Evolutionary conservation across 2,329 filamentous ascomycete species (phyloP).

Genomic region (Kalmusia sp.): DNA sequence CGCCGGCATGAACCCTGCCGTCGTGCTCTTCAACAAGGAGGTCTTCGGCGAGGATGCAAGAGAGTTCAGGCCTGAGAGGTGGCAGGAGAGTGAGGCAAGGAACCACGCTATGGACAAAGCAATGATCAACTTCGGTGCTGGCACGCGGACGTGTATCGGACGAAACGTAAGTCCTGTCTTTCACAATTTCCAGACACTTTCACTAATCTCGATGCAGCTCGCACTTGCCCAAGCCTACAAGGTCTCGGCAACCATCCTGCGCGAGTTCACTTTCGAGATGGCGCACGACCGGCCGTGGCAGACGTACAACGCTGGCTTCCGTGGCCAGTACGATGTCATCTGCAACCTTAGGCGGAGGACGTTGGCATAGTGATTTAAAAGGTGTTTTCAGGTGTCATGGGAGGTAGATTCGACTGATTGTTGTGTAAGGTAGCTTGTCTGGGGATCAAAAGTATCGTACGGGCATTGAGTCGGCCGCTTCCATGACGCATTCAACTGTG

Average conservation of each 20-base stretch:
- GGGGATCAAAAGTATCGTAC: no score
- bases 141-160: conserved; percentile 42
- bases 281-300: conserved; percentile 27
- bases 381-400: no score
- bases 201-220: not conserved
- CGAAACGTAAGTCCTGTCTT: conserved; percentile 18
- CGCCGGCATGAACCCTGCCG: conserved; percentile 54
- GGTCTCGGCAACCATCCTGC: conserved; percentile 24
- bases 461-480: no score
- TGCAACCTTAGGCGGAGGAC: not conserved
- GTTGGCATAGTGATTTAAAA: not conserved
- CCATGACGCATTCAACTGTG: no score
- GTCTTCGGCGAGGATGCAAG: conserved; percentile 51
- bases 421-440: no score
- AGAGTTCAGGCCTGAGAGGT: conserved; percentile 54
- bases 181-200: not conserved
- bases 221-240: conserved; percentile 30
- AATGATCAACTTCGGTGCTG: conserved; percentile 48
- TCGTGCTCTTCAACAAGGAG: conserved; percentile 48
- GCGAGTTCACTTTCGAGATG: conserved; percentile 23
- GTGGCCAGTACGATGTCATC: conserved; percentile 8
- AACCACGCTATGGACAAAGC: conserved; percentile 28
- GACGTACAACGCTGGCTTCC: conserved; percentile 17
- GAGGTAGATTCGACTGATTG: no score
- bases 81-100: conserved; percentile 43